These are phyloP conservation scores for Cicer judaicum DNA, from an alignment of 306 rosid genomes.

Conservation along the genomic window DNA sequence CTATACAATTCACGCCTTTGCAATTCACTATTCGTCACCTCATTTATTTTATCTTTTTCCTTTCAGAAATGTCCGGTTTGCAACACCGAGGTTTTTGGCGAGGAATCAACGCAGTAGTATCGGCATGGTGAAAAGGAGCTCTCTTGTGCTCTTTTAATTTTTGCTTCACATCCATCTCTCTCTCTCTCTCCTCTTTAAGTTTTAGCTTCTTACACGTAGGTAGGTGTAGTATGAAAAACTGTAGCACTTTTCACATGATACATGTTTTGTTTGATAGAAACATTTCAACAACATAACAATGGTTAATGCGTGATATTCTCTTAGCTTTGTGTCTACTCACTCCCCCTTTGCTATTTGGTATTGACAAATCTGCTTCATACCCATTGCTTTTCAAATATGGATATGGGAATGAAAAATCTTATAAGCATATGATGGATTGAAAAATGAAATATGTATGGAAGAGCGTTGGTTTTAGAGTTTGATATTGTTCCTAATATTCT, in stretches of 20 bases:
- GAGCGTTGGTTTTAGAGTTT: neutral
- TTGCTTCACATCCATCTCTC: conserved; percentile 32
- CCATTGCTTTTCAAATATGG: neutral
- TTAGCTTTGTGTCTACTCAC: conserved; percentile 13
- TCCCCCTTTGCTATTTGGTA: conserved; percentile 12
- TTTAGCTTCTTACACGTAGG: conserved; percentile 45
- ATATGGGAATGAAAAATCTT: too few species aligned
- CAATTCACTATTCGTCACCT: neutral
- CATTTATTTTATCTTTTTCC: conserved; percentile 28
- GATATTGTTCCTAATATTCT: neutral
- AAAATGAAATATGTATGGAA: conserved; percentile 10
- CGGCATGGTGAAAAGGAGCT: conserved; percentile 38
- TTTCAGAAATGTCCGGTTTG: conserved; percentile 90
- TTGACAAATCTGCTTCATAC: conserved; percentile 29
- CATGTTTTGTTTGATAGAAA: conserved; percentile 50
- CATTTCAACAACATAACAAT: conserved; percentile 30
- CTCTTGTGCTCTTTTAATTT: conserved; percentile 36
- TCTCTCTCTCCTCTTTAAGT: conserved; percentile 11
- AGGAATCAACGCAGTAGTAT: conserved; percentile 56
- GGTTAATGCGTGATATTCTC: conserved; percentile 48
- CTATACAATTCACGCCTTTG: neutral
- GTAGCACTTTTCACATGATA: conserved; percentile 38
- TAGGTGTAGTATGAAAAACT: conserved; percentile 50
- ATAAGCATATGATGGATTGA: conserved; percentile 33
- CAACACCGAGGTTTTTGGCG: conserved; percentile 84